phyloP scores from a whole-genome alignment of 2,329 filamentous ascomycete species.

The Botrytis cinerea region DNA sequence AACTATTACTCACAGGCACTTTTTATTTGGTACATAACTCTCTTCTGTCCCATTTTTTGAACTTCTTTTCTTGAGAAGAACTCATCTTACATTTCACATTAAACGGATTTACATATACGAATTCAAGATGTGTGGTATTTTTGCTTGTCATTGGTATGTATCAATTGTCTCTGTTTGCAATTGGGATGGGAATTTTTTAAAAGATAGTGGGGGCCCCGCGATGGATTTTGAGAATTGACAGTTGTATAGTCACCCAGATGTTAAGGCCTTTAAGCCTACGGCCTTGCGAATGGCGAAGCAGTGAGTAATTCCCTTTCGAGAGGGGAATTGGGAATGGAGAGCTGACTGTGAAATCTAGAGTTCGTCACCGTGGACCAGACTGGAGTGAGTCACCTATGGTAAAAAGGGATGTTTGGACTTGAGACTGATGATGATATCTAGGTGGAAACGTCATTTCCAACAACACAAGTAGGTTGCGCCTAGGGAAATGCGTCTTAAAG shows the following conservation, averaged over 20 bases:
- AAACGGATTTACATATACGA: neutral
- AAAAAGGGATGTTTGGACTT: neutral
- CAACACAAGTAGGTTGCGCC: constrained; percentile 73
- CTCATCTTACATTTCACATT: neutral
- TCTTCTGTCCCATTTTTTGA: neutral
- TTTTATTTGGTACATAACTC: neutral
- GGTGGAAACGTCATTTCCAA: constrained; percentile 81
- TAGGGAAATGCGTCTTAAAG: neutral
- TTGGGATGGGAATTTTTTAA: neutral
- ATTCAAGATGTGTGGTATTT: constrained; percentile 51
- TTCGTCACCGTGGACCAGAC: constrained; percentile 88
- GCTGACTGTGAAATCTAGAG: constrained; percentile 20
- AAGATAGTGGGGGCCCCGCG: constrained; percentile 27
- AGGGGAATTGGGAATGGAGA: neutral
- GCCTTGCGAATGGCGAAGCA: constrained; percentile 92
- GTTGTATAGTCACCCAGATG: constrained; percentile 57
- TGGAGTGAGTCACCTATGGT: constrained; percentile 63
- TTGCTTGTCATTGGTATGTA: constrained; percentile 71
- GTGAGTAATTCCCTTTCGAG: constrained; percentile 53
- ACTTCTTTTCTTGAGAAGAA: neutral
- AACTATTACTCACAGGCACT: constrained; percentile 15
- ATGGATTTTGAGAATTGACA: constrained; percentile 59
- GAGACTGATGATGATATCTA: constrained; percentile 22
- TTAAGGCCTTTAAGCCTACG: constrained; percentile 93
- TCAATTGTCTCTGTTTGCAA: neutral